Evolutionary conservation across 495 filamentous ascomycete genomes (phyloP).

Genomic region (Hypoxylon cercidicola): DNA sequence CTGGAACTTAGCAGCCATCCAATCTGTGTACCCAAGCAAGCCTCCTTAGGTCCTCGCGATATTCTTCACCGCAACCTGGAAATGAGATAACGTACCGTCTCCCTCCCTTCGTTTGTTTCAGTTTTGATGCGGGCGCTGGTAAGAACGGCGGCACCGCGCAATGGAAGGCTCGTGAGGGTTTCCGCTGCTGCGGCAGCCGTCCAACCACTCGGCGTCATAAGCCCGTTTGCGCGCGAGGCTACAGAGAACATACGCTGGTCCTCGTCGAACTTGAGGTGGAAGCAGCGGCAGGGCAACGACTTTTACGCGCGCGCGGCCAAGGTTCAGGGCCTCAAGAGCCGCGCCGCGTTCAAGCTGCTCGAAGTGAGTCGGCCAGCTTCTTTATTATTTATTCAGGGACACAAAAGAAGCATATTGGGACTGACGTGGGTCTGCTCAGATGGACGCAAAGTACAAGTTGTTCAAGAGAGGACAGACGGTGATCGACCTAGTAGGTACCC

Average conservation of each 20-base stretch:
- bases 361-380: conserved; percentile 63
- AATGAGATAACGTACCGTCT: conserved; percentile 36
- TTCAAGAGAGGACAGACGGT: conserved; percentile 85
- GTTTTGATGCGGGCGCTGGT: conserved; percentile 38
- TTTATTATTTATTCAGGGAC: background rate
- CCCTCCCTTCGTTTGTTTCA: conserved; percentile 4
- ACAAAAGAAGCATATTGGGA: background rate
- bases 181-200: conserved; percentile 13
- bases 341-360: conserved; percentile 91
- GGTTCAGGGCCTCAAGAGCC: conserved; percentile 80
- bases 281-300: conserved; percentile 78
- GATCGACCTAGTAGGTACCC: conserved; percentile 81
- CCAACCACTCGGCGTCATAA: conserved; percentile 1
- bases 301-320: conserved; percentile 74
- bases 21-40: too few species aligned
- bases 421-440: conserved; percentile 53
- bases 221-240: background rate
- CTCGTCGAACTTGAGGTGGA: conserved; percentile 84
- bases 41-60: conserved; percentile 8
- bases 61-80: conserved; percentile 9
- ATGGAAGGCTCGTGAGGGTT: conserved; percentile 37
- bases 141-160: conserved; percentile 36
- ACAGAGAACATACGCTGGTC: conserved; percentile 46
- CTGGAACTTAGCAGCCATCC: background rate
- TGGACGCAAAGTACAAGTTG: conserved; percentile 81